A percentile compares a stretch with the other conserved stretches of the same genome.
Evolutionary conservation across 1,139 yeast species (phyloP).

Genomic region (Yamadazyma trypodendri): DNA sequence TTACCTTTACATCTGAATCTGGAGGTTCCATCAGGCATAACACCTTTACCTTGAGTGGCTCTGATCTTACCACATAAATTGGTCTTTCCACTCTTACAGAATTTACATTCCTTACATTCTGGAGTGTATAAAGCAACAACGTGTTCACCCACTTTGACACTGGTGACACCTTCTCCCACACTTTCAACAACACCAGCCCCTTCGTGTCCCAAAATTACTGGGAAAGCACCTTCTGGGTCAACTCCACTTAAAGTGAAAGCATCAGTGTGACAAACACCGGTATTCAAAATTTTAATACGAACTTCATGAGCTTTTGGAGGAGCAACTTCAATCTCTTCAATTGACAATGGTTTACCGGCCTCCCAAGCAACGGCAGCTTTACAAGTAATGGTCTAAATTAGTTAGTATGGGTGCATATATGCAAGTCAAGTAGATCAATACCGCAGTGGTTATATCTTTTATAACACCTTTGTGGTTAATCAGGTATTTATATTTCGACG

Average conservation of each 20-base stretch:
- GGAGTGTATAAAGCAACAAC: constrained; percentile 94
- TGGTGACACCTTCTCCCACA: constrained; percentile 88
- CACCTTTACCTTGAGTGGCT: constrained; percentile 43
- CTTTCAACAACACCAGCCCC: constrained; percentile 96
- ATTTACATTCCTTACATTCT: constrained; percentile 92
- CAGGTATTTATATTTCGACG: constrained; percentile 2
- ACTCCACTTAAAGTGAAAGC: constrained; percentile 92
- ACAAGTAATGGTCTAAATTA: constrained; percentile 71
- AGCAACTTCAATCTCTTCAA: constrained; percentile 86
- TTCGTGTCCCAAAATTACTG: constrained; percentile 90
- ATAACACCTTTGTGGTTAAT: constrained; percentile 1
- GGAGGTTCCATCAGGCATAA: constrained; percentile 84
- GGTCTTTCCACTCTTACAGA: constrained; percentile 94
- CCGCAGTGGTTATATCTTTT: background rate
- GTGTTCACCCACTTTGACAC: constrained; percentile 83
- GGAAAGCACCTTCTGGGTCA: constrained; percentile 97
- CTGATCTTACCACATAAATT: constrained; percentile 89
- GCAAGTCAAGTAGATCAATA: too few relatives aligned
- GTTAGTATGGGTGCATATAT: constrained; percentile 11
- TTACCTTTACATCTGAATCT: constrained; percentile 86
- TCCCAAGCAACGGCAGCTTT: constrained; percentile 98
- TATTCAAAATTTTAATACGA: constrained; percentile 78
- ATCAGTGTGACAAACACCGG: constrained; percentile 98
- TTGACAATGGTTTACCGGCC: constrained; percentile 78
- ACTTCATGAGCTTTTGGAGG: constrained; percentile 98